Evolutionary conservation across 2,329 filamentous ascomycete genomes (phyloP), one percentile per base, ranked within the genome.

Genomic region (Aspergillus calidoustus): DNA sequence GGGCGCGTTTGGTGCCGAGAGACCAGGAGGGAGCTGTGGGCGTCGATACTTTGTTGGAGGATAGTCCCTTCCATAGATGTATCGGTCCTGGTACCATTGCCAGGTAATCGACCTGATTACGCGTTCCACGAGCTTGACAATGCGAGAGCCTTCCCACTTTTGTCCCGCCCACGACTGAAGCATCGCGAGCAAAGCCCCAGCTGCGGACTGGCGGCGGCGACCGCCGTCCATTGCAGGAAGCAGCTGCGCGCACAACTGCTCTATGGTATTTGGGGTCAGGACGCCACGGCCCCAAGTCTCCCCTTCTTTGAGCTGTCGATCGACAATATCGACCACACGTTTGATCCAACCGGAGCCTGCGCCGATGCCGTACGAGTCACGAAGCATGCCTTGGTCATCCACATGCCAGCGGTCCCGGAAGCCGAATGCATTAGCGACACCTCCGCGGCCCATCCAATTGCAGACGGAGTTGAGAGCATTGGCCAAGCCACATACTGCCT

Each of bases 381-480:
- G 82, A 23, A 98, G 86, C 85, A 92, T 91, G 11, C 93, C 93
- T 43, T 87, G 82, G 0, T 92, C 89, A 69, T 96, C 89, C 23
- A 99, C 93, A 75, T 99, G 95, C 91, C 95, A 98, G 46, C 92
- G 88, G 75, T 99, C 95, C 65, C 89, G 88, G 68, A 84, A 87
- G 8, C 91, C 92, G 55, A 82, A 83, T 57, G 89, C 84, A n/a
- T 91, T 84, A 28, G 91, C 83, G 50, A 96, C 89, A 1, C 95
- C 95, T 63, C 95, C 95, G 65, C 95, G 88, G 31, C 92, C 92
- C 70, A 87, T 86, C 95, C 95, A 99, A 71, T 94, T 91, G 74
- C 95, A 99, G 6, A 99, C 93, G 7, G 95, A 98, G 74, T 97
- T 98, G 55, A 99, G 82, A 1, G 95, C 94, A 61, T 96, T 98